These are phyloP conservation scores for Aspergillus flavus DNA, from an alignment of 2,329 filamentous ascomycete genomes.

Conservation along the genomic window DNA sequence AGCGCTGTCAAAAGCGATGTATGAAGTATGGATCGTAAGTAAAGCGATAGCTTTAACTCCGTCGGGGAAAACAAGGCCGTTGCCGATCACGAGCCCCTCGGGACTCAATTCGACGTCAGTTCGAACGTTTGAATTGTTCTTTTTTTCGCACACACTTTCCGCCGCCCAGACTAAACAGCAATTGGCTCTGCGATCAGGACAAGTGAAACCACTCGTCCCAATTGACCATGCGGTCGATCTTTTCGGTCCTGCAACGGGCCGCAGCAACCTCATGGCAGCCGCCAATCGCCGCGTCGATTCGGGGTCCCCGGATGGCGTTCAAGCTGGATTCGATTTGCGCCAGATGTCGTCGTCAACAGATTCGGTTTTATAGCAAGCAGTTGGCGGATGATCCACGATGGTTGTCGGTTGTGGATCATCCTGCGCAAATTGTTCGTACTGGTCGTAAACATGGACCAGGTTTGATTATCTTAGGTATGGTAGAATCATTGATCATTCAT, in stretches of 20 bases:
- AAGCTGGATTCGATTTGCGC: constrained; percentile 37
- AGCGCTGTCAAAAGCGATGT: too few relatives aligned
- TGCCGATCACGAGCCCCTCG: constrained; percentile 27
- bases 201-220: neutral
- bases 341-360: constrained; percentile 40
- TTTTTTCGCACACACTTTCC: neutral
- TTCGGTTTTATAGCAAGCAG: constrained; percentile 46
- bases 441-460: constrained; percentile 77
- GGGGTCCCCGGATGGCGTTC: constrained; percentile 20
- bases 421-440: constrained; percentile 75
- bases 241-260: constrained; percentile 30
- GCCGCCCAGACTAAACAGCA: neutral
- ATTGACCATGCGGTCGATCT: constrained; percentile 31
- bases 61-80: constrained; percentile 23
- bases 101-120: constrained; percentile 12
- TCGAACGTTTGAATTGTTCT: neutral
- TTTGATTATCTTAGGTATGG: constrained; percentile 71
- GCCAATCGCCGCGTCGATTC: constrained; percentile 23
- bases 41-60: neutral
- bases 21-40: neutral
- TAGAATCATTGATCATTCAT: neutral
- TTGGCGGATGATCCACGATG: constrained; percentile 75
- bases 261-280: constrained; percentile 25
- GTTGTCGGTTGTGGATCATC: constrained; percentile 83
- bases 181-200: neutral